Conservation (phyloP, 768 basidiomycete species). For the Megacollybia marginata region DNA sequence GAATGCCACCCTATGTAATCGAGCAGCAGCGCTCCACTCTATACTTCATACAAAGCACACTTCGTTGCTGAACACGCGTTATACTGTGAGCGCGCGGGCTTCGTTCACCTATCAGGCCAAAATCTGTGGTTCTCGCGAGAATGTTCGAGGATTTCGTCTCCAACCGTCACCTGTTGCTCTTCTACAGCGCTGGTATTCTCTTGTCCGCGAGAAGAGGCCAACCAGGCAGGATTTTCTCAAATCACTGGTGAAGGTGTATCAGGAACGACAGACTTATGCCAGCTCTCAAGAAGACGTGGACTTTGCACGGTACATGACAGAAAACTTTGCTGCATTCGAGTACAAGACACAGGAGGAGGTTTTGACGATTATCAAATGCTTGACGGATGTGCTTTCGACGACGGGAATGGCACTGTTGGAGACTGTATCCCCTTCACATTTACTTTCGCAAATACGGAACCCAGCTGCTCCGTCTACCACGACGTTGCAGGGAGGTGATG, state of each 20-base stretch:
- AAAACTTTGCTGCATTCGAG: slow-evolving; percentile 87
- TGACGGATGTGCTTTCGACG: slow-evolving; percentile 71
- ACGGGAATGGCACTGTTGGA: slow-evolving; percentile 81
- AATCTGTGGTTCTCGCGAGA: slow-evolving; percentile 39
- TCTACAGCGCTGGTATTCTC: slow-evolving; percentile 83
- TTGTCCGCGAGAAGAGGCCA: slow-evolving; percentile 86
- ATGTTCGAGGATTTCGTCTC: slow-evolving; percentile 42
- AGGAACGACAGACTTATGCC: slow-evolving; percentile 35
- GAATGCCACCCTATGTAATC: slow-evolving; percentile 46
- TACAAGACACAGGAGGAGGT: slow-evolving; percentile 96
- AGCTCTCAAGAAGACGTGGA: slow-evolving; percentile 64
- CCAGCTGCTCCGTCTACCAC: not conserved
- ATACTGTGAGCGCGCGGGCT: slow-evolving; percentile 68
- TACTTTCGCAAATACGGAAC: slow-evolving; percentile 54
- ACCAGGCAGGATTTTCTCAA: slow-evolving; percentile 84
- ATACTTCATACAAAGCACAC: slow-evolving; percentile 85
- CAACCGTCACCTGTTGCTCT: slow-evolving; percentile 64
- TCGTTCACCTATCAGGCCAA: slow-evolving; percentile 82
- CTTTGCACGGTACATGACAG: slow-evolving; percentile 88
- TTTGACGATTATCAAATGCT: slow-evolving; percentile 71
- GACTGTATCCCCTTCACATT: slow-evolving; percentile 59
- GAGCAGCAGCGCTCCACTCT: slow-evolving; percentile 75
- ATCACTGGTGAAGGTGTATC: slow-evolving; percentile 74
- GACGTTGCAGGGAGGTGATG: not conserved
- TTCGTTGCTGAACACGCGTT: slow-evolving; percentile 82